phyloP scores from a whole-genome alignment of 2,329 filamentous ascomycete species.

The Mariannaea elegans region DNA sequence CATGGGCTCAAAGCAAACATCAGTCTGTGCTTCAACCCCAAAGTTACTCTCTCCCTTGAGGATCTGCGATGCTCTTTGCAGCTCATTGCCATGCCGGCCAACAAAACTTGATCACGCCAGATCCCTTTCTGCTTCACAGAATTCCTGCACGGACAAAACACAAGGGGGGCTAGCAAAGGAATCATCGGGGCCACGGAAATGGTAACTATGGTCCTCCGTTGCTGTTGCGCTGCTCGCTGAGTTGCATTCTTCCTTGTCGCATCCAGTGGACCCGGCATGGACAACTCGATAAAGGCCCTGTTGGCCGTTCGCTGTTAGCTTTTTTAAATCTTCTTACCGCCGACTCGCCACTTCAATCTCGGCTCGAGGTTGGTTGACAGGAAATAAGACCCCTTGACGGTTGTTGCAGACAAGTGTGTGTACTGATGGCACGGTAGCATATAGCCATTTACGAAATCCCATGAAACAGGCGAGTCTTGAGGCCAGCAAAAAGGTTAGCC shows the following conservation, averaged over 20 bases:
- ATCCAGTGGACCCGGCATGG: constrained; percentile 2
- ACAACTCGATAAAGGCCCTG: constrained; percentile 1
- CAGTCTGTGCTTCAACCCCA: constrained; percentile 17
- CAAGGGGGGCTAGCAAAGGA: neutral
- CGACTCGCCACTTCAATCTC: constrained; percentile 22
- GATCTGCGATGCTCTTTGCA: constrained; percentile 22
- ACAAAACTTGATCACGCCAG: constrained; percentile 16
- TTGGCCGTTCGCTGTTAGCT: neutral
- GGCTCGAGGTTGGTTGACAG: constrained; percentile 10
- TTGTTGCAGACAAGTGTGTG: constrained; percentile 2
- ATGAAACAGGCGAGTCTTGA: too few species aligned
- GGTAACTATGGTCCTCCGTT: neutral
- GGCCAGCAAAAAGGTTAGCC: too few species aligned
- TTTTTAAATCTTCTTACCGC: neutral
- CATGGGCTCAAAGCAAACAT: constrained; percentile 1
- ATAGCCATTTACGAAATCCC: constrained; percentile 6
- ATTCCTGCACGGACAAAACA: constrained; percentile 20
- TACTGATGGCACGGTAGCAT: constrained; percentile 1
- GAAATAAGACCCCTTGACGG: constrained; percentile 1
- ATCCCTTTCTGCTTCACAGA: constrained; percentile 4
- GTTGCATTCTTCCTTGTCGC: constrained; percentile 3
- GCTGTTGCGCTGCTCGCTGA: neutral
- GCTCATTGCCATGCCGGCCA: constrained; percentile 4
- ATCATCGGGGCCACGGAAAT: neutral
- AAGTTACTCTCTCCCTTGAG: neutral